These are phyloP conservation scores for Pyrenophora seminiperda DNA, from an alignment of 2,329 filamentous ascomycete genomes.

Conservation along the genomic window DNA sequence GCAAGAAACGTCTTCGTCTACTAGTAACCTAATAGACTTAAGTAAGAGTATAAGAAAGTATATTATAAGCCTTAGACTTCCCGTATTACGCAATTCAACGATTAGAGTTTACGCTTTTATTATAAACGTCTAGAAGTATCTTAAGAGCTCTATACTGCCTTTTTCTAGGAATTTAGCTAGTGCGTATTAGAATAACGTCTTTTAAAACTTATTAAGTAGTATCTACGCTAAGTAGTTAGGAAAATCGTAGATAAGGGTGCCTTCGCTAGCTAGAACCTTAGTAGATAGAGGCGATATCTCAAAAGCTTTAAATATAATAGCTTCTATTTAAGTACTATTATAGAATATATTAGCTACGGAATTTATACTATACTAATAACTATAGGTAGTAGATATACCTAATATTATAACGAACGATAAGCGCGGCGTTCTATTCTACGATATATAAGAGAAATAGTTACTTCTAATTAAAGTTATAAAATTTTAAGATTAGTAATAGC, in stretches of 20 bases:
- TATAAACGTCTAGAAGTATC: slow-evolving; percentile 56
- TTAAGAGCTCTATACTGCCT: slow-evolving; percentile 58
- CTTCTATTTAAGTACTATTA: slow-evolving; percentile 2
- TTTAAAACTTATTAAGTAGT: slow-evolving; percentile 46
- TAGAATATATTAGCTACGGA: slow-evolving; percentile 18
- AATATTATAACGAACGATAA: slow-evolving; percentile 47
- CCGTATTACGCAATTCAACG: slow-evolving; percentile 61
- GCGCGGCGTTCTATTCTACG: slow-evolving; percentile 53
- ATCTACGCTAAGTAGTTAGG: slow-evolving; percentile 59
- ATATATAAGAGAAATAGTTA: slow-evolving; percentile 46
- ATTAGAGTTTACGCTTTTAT: slow-evolving; percentile 56
- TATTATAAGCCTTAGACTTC: slow-evolving; percentile 60
- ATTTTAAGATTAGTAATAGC: slow-evolving; percentile 12
- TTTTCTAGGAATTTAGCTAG: slow-evolving; percentile 61
- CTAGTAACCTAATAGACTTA: slow-evolving; percentile 55
- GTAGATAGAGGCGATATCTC: slow-evolving; percentile 61
- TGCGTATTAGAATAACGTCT: slow-evolving; percentile 52
- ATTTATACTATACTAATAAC: not conserved
- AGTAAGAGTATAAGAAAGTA: slow-evolving; percentile 65
- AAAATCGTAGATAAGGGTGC: slow-evolving; percentile 62
- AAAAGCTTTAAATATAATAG: slow-evolving; percentile 61
- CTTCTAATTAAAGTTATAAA: slow-evolving; percentile 11
- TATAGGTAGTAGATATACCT: slow-evolving; percentile 29
- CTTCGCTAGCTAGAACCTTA: slow-evolving; percentile 56
- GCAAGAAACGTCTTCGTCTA: slow-evolving; percentile 36